These are phyloP conservation scores for Verticillium zaregamsianum DNA, from an alignment of 2,329 filamentous ascomycete species.

Conservation along the genomic window DNA sequence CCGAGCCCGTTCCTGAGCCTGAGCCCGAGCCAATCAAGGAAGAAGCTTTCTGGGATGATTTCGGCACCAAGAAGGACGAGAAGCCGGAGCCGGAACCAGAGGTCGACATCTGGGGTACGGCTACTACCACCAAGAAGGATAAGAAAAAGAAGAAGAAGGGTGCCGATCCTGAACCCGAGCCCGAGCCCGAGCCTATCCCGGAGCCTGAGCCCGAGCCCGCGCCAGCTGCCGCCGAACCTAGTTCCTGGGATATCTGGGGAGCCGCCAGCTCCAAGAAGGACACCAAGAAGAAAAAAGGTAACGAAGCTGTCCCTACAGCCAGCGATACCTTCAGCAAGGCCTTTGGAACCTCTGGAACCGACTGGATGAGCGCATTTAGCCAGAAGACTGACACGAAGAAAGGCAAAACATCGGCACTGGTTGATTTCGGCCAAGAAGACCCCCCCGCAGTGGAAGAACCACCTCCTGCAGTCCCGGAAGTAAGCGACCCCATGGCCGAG, in stretches of 20 bases:
- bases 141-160: conserved; percentile 32
- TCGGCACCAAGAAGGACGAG: conserved; percentile 5
- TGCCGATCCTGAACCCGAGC: conserved; percentile 3
- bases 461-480: conserved; percentile 21
- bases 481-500: conserved; percentile 28
- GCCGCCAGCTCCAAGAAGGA: conserved; percentile 18
- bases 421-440: conserved; percentile 27
- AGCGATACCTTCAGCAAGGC: conserved; percentile 6
- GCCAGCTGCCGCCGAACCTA: conserved; percentile 10
- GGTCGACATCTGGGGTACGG: conserved; percentile 15
- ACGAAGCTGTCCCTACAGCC: conserved; percentile 12
- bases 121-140: conserved; percentile 34
- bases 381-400: conserved; percentile 44
- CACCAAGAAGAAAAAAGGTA: conserved; percentile 27
- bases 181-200: conserved; percentile 17
- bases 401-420: conserved; percentile 26
- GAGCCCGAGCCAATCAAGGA: conserved; percentile 15
- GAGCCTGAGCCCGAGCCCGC: conserved; percentile 20
- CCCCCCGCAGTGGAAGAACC: conserved; percentile 17
- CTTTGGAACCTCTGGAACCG: conserved; percentile 5
- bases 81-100: conserved; percentile 18
- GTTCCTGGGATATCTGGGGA: conserved; percentile 18
- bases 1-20: conserved; percentile 37
- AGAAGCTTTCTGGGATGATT: conserved; percentile 2
- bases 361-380: conserved; percentile 7